Evolutionary conservation across 768 basidiomycete genomes (phyloP), one percentile per base, ranked within the genome.

Genomic region (Trametes maxima): DNA sequence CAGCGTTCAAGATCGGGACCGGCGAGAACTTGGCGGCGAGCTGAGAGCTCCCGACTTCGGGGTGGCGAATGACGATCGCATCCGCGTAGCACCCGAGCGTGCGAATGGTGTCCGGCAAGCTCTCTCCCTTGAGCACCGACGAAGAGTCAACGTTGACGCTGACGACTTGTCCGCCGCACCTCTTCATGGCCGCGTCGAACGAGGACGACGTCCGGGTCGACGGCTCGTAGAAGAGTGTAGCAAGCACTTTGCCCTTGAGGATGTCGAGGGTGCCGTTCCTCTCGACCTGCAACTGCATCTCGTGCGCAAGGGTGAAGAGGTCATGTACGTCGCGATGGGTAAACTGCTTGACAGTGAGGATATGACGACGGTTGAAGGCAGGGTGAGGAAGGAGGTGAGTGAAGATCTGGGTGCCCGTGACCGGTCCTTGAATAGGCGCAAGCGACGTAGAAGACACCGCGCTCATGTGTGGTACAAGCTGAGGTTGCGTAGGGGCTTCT

Each of bases 181-280:
- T 86, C 74, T 97, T 96, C 97, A 98, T 99, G 12, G 97, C 97
- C 2, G 96, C 90, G 72, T 99, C 96, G 69, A 99, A 99, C 10
- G 96, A 98, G 4, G 90, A 83, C 63, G 92, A 94, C 3, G 97
- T 99, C 36, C 97, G 84, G 2, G 97, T 99, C 2, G 95, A 97
- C 1, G 96, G 92, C 73, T 99, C 97, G 73, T 94, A 99, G 82
- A 99, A 99, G 39, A 95, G 73, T 21, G 88, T 95, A 71, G 90
- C 94, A 6, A 99, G 82, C 0, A 99, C 88, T 62, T 89, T 92
- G 39, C 96, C 96, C 65, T 89, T 91, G 46, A 98, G 80, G 59
- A 97, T 85, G 66, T 98, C 94, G 57, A 98, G 80, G 0, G 84
- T 82, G 1, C 95, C 94, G 68, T 87, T 90, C 33, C 95, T 85